Evolutionary conservation across 345 rosid genomes (phyloP), one percentile per base, ranked within the genome.

Genomic region (Durio zibethinus): DNA sequence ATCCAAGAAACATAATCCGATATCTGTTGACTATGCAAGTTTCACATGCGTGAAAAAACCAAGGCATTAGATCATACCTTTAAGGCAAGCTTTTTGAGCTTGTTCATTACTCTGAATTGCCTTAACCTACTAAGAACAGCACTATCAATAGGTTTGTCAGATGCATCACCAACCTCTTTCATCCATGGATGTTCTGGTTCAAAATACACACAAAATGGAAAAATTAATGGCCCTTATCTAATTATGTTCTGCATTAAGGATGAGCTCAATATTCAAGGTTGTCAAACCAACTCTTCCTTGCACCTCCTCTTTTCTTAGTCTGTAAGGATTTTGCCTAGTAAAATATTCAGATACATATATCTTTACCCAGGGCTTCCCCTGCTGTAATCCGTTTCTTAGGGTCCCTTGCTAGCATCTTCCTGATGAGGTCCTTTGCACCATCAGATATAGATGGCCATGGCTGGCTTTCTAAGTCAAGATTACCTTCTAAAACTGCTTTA

Each of bases 101-200:
- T 95, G 84, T 95, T 95, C 96, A 90, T 90, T 12, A 90, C 95
- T 36, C 96, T 88, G 75, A 95, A 92, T 79, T 93, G 98, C 87
- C 87, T 95, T 92, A 95, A 85, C 87, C 99, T 90, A 35, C 68
- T 77, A 45, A 88, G 91, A 66, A 93, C 99, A 29, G 94, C 99
- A 45, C 90, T 90, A 76, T 89, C 89, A 5, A 95, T 88, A 27
- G 97, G 96, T 78, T 81, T 87, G 81, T 92, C 97, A 20, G 97
- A 89, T 45, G 89, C 86, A 47, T 71, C 84, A 8, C 79, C 87
- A 56, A 84, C 90, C 74, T 83, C 86, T 82, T 77, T 88, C 78
- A 93, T 63, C 99, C 98, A 95, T 57, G 96, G 93, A 83, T 95
- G 98, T n/a, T 82, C 99, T 95, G 81, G 42, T 69, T 82, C 78